Conservation (phyloP, 352 stramenopile genomes). For the Phytophthora cajani region DNA sequence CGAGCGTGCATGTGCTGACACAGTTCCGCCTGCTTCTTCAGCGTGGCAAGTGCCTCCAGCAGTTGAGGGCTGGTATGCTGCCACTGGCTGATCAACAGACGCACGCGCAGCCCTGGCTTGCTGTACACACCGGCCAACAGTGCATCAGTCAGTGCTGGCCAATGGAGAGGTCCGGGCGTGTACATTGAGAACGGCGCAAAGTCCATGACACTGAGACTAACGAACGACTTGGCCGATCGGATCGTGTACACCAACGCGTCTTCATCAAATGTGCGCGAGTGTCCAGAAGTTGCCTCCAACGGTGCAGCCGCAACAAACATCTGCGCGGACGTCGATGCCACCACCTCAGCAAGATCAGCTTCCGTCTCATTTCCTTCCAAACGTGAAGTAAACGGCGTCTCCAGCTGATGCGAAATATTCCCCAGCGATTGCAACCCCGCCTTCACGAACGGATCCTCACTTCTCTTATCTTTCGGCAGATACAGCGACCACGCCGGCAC, state of each 20-base stretch:
- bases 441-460: constrained; percentile 57
- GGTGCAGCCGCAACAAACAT: constrained; percentile 76
- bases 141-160: constrained; percentile 70
- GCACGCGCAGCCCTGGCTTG: constrained; percentile 55
- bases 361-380: constrained; percentile 6
- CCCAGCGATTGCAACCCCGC: constrained; percentile 48
- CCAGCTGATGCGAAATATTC: constrained; percentile 68
- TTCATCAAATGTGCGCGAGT: constrained; percentile 71
- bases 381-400: constrained; percentile 24
- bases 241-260: constrained; percentile 82
- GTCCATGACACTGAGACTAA: constrained; percentile 87
- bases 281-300: constrained; percentile 56
- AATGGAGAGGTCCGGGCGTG: constrained; percentile 61
- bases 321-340: constrained; percentile 17
- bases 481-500: constrained; percentile 71
- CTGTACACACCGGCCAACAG: constrained; percentile 64
- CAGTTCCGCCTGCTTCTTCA: constrained; percentile 57
- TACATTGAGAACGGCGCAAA: constrained; percentile 82
- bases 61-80: constrained; percentile 70
- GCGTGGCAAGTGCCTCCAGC: constrained; percentile 48
- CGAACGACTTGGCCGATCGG: constrained; percentile 48
- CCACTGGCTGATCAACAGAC: constrained; percentile 83
- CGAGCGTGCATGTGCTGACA: constrained; percentile 45
- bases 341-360: not conserved
- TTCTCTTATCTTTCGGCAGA: constrained; percentile 40